These are phyloP conservation scores for Cystobasidium onofrii DNA, from an alignment of 768 basidiomycete species.

Conservation along the genomic window DNA sequence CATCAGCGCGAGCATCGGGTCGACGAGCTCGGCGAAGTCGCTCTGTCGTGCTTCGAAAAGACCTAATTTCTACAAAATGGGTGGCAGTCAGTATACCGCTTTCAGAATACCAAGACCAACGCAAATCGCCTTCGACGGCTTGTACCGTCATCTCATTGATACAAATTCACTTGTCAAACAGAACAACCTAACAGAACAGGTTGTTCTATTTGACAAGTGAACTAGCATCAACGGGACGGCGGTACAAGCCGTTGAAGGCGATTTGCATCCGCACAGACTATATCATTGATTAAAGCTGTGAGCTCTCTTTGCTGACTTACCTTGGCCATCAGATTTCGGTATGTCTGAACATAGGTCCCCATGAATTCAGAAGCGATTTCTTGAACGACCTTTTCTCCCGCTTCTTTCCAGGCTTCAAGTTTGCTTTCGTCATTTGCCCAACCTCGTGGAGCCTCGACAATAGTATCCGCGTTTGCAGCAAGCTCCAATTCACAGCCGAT, in stretches of 20 bases:
- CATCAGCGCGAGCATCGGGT: constrained; percentile 67
- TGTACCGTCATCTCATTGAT: too few relatives aligned
- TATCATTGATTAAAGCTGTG: too few relatives aligned
- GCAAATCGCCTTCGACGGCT: too few relatives aligned
- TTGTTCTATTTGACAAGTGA: too few relatives aligned
- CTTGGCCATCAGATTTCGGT: constrained; percentile 63
- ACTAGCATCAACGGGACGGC: too few relatives aligned
- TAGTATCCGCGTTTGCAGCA: constrained; percentile 48
- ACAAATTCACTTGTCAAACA: too few relatives aligned
- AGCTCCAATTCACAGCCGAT: constrained; percentile 69
- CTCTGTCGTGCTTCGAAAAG: constrained; percentile 53
- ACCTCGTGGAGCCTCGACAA: constrained; percentile 49
- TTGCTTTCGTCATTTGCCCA: constrained; percentile 58
- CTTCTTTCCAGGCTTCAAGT: constrained; percentile 57
- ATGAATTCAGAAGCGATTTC: constrained; percentile 60
- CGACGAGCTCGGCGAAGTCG: constrained; percentile 59
- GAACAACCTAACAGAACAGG: too few relatives aligned
- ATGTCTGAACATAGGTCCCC: constrained; percentile 57
- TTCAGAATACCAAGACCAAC: too few relatives aligned
- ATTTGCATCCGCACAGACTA: too few relatives aligned
- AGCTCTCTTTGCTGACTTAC: constrained; percentile 45
- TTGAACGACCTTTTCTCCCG: constrained; percentile 53
- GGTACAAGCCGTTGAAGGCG: too few relatives aligned
- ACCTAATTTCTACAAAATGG: constrained; percentile 60
- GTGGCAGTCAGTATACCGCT: background rate